Conservation (phyloP, 2,329 filamentous ascomycete genomes). For the Didymella lethalis region DNA sequence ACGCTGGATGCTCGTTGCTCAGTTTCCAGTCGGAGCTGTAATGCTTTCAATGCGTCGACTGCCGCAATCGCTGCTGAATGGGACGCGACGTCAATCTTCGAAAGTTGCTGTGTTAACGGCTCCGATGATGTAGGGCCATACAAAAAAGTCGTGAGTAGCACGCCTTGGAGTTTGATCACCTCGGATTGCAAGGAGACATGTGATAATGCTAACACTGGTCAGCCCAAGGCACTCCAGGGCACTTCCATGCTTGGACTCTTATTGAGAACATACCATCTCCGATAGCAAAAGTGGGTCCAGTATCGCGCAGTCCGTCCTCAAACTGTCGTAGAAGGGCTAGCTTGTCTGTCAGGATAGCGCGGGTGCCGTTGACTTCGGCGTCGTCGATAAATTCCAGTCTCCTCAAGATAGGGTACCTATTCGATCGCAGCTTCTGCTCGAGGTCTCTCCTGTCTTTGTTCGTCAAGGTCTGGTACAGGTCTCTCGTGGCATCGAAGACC, state of each 20-base stretch:
- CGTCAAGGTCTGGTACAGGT: conserved; percentile 43
- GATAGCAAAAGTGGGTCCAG: conserved; percentile 41
- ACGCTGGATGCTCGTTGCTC: conserved; percentile 23
- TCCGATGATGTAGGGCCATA: conserved; percentile 47
- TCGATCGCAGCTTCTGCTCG: conserved; percentile 38
- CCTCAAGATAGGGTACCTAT: conserved; percentile 40
- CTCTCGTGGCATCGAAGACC: conserved; percentile 48
- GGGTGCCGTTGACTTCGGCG: conserved; percentile 33
- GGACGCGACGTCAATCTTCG: conserved; percentile 42
- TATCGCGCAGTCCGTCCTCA: conserved; percentile 40
- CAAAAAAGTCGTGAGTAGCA: conserved; percentile 44
- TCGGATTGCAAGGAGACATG: conserved; percentile 46
- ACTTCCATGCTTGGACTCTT: neutral
- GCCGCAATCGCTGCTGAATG: conserved; percentile 37
- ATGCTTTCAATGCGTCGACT: conserved; percentile 41
- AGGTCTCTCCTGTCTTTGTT: conserved; percentile 46
- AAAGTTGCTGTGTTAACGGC: conserved; percentile 44
- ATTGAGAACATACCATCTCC: conserved; percentile 41
- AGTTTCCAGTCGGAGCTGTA: conserved; percentile 37
- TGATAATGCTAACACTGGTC: conserved; percentile 34
- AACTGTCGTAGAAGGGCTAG: conserved; percentile 42
- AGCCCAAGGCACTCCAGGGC: neutral
- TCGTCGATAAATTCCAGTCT: conserved; percentile 42
- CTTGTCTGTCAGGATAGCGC: conserved; percentile 45
- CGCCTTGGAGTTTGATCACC: conserved; percentile 47